phyloP scores from a whole-genome alignment of 1,284 basidiomycete genomes.

The Melampsora larici-populina region DNA sequence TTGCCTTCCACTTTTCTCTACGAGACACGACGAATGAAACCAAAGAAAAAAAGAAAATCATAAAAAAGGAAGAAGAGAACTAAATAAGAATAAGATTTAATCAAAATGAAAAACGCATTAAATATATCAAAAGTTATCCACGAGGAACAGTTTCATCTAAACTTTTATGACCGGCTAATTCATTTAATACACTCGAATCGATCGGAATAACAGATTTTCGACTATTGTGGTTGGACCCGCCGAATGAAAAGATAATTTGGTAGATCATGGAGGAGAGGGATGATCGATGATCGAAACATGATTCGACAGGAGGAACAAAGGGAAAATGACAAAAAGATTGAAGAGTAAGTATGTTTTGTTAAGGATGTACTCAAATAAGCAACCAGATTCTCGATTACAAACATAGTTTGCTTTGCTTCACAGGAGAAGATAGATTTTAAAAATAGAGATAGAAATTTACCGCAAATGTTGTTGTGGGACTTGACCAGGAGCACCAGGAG shows the following conservation, averaged over 20 bases:
- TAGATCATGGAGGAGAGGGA: slow-evolving; percentile 9
- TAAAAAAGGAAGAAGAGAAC: not conserved
- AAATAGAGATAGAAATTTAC: slow-evolving; percentile 10
- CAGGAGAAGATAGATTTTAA: not conserved
- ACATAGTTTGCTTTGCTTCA: too few relatives aligned
- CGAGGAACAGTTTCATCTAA: slow-evolving; percentile 44
- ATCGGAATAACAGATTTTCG: slow-evolving; percentile 55
- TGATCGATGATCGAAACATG: not conserved
- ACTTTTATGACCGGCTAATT: slow-evolving; percentile 53
- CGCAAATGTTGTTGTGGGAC: slow-evolving; percentile 36
- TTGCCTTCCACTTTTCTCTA: not conserved
- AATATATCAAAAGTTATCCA: not conserved
- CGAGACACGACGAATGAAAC: slow-evolving; percentile 10
- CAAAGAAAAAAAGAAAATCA: slow-evolving; percentile 6
- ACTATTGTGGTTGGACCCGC: slow-evolving; percentile 40
- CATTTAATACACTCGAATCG: slow-evolving; percentile 54
- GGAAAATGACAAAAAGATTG: not conserved
- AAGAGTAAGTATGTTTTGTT: slow-evolving; percentile 19
- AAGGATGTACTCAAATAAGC: not conserved
- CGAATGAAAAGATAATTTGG: not conserved
- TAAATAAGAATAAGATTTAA: not conserved
- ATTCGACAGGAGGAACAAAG: slow-evolving; percentile 24
- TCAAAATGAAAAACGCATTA: not conserved
- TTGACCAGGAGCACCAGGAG: not conserved
- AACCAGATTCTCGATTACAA: not conserved